phyloP scores from a whole-genome alignment of 2,329 filamentous ascomycete genomes.

The Trichoderma sp. region DNA sequence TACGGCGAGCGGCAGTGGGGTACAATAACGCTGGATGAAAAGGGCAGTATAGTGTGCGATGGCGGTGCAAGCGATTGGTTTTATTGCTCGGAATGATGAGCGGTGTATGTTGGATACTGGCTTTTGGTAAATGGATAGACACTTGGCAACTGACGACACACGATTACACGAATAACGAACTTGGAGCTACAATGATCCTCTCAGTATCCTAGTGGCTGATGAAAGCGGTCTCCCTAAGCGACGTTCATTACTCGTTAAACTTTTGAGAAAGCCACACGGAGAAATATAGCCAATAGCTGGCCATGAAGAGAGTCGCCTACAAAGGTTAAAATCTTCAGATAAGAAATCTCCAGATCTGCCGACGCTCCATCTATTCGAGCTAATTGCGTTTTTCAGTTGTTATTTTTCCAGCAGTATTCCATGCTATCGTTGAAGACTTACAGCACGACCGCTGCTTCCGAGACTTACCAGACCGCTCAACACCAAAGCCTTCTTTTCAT shows the following conservation, averaged over 20 bases:
- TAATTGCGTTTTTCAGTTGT: neutral
- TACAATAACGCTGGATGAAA: conserved; percentile 13
- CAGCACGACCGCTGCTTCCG: neutral
- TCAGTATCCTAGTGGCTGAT: neutral
- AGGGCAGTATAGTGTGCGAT: neutral
- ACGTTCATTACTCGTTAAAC: neutral
- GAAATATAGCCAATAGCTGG: neutral
- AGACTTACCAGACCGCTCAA: neutral
- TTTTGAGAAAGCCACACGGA: neutral
- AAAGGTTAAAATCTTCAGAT: neutral
- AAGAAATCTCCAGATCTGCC: neutral
- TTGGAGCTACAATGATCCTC: neutral
- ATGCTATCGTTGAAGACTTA: neutral
- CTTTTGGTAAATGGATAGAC: neutral
- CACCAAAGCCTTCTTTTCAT: neutral
- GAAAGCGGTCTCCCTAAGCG: too few relatives aligned
- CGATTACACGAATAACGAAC: neutral
- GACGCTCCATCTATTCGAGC: neutral
- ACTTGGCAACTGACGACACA: too few relatives aligned
- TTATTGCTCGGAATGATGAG: neutral
- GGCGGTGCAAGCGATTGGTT: conserved; percentile 10
- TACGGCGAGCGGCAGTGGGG: conserved; percentile 15
- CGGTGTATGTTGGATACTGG: neutral
- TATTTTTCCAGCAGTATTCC: neutral
- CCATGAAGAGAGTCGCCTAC: neutral